A percentile compares a stretch with the other conserved stretches of the same genome.
Conservation (phyloP, 495 filamentous ascomycete genomes). For the Oidiodendron maius region DNA sequence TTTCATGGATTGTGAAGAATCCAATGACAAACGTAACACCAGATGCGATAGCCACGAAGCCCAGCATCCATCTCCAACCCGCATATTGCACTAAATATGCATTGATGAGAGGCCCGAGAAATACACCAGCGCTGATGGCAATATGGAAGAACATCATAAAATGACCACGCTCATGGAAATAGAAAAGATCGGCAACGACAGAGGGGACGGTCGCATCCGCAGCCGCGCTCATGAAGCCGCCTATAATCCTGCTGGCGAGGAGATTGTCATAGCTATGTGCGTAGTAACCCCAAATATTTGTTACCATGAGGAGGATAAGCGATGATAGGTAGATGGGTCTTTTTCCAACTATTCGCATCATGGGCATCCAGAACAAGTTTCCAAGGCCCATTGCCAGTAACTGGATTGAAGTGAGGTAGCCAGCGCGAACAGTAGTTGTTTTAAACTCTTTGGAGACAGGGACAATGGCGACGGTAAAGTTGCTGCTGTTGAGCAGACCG, state of each 20-base stretch:
- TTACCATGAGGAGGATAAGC: slow-evolving; percentile 29
- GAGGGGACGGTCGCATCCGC: slow-evolving; percentile 33
- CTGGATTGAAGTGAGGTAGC: slow-evolving; percentile 20
- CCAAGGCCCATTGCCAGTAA: slow-evolving; percentile 17
- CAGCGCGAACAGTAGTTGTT: slow-evolving; percentile 21
- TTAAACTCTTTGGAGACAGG: slow-evolving; percentile 21
- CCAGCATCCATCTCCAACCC: slow-evolving; percentile 36
- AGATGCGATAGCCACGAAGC: slow-evolving; percentile 30
- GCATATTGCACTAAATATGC: slow-evolving; percentile 33
- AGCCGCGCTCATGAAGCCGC: slow-evolving; percentile 29
- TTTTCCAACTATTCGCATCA: slow-evolving; percentile 31
- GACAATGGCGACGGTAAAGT: slow-evolving; percentile 26
- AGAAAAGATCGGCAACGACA: slow-evolving; percentile 37
- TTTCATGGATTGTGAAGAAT: slow-evolving; percentile 36
- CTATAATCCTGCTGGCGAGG: slow-evolving; percentile 30
- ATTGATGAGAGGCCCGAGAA: slow-evolving; percentile 35
- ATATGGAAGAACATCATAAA: slow-evolving; percentile 25
- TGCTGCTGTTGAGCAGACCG: slow-evolving; percentile 22
- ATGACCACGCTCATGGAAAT: slow-evolving; percentile 34
- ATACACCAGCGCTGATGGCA: slow-evolving; percentile 21
- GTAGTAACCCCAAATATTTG: slow-evolving; percentile 29
- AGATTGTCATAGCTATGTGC: slow-evolving; percentile 28
- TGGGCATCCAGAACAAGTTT: slow-evolving; percentile 26
- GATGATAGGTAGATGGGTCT: slow-evolving; percentile 30
- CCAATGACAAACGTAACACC: slow-evolving; percentile 30